Conservation (phyloP, 495 filamentous ascomycete genomes). For the Friedmanniomyces endolithicus region DNA sequence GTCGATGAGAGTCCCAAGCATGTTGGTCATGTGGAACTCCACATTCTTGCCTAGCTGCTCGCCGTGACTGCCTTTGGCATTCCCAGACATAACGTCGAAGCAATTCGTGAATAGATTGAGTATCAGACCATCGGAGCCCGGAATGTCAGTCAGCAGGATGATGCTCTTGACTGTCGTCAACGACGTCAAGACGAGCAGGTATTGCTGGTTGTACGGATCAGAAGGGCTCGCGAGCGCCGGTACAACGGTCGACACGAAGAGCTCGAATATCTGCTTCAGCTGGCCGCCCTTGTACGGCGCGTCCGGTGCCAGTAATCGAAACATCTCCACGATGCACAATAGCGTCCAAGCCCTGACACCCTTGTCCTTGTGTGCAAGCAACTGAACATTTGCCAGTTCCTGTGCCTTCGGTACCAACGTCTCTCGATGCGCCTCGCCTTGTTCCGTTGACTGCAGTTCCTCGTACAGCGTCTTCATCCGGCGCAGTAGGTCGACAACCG, state of each 20-base stretch:
- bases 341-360: slow-evolving; percentile 82
- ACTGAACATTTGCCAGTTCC: slow-evolving; percentile 69
- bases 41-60: slow-evolving; percentile 81
- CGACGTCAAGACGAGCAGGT: slow-evolving; percentile 78
- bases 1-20: slow-evolving; percentile 75
- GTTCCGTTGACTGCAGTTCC: slow-evolving; percentile 76
- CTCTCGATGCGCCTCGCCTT: slow-evolving; percentile 71
- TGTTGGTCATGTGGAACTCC: slow-evolving; percentile 77
- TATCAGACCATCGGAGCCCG: slow-evolving; percentile 61
- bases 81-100: slow-evolving; percentile 84
- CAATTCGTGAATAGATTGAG: slow-evolving; percentile 70
- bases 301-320: slow-evolving; percentile 87
- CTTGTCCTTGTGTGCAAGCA: slow-evolving; percentile 80
- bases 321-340: slow-evolving; percentile 84
- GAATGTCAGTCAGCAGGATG: slow-evolving; percentile 82
- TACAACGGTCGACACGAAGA: slow-evolving; percentile 70
- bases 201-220: slow-evolving; percentile 82
- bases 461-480: slow-evolving; percentile 68
- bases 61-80: slow-evolving; percentile 56
- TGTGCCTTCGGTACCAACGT: slow-evolving; percentile 75
- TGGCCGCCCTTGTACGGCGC: slow-evolving; percentile 85
- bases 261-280: slow-evolving; percentile 90
- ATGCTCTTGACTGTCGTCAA: slow-evolving; percentile 90
- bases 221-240: slow-evolving; percentile 78
- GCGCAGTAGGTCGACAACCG: slow-evolving; percentile 66